Base-by-base conservation (phyloP, 2,329 filamentous ascomycete genomes). In the Epichloe uncinata region DNA sequence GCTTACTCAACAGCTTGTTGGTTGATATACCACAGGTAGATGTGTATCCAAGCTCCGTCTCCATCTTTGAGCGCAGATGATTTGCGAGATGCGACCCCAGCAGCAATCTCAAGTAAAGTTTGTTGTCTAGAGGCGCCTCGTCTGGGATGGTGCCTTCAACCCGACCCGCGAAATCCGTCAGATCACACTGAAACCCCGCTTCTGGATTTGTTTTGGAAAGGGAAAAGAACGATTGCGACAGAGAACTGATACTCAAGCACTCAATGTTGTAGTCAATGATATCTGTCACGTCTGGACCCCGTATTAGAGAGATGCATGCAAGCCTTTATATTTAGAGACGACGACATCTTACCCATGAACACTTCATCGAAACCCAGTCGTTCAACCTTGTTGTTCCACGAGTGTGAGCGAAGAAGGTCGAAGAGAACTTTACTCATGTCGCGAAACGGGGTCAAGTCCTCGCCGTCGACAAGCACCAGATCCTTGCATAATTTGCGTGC, bases 341-440 rank as follows among this genome's bases (percentile, higher is more conserved):
- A 20, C 16, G 16, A 30, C 33, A 41, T 40, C 63, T 42, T 59
- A 71, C 69, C 69, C 73, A 71, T 64, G 44, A 72, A 72, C 46
- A 95, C 83, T 72, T 97, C 93, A 63, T 97, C 93, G 55, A 97
- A 87, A 0, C 93, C 91, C 30, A 97, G 70, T 20, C 85, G 78
- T 67, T 97, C 90, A 2, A 84, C 82, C 53, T 80, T 85, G 35
- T 73, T 73, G 54, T 81, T 87, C 89, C 89, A 96, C 0, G 86
- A 83, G 60, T 84, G 84, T 15, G 73, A 70, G 51, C 79, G 78
- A 48, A 96, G 70, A 56, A 90, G 85, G 35, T 73, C 69, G 66
- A 87, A 94, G 3, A 95, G 73, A 42, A 73, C 72, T 68, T 96
- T 96, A 51, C 88, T 95, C 22, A 78, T 84, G 73, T 95, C 81